These are phyloP conservation scores for Cucumis hystrix DNA, from an alignment of 306 rosid species.

Conservation along the genomic window DNA sequence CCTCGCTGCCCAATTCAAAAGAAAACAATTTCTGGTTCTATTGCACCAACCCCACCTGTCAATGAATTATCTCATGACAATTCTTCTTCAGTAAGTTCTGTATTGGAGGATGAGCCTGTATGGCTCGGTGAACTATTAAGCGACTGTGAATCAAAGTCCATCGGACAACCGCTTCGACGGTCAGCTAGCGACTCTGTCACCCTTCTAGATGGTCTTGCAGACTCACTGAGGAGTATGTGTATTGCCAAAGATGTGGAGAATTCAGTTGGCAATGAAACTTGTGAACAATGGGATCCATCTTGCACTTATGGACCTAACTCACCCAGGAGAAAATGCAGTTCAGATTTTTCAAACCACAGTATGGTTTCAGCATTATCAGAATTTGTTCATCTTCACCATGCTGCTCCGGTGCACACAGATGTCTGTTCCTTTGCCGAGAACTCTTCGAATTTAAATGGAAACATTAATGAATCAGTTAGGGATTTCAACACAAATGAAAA, in stretches of 20 bases:
- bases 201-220: constrained; percentile 20
- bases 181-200: constrained; percentile 28
- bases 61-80: constrained; percentile 5
- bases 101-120: constrained; percentile 20
- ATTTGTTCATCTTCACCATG: constrained; percentile 18
- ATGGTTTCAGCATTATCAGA: constrained; percentile 31
- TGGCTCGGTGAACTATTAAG: constrained; percentile 26
- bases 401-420: constrained; percentile 9
- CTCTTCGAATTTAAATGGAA: constrained; percentile 3
- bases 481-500: constrained; percentile 17
- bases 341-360: constrained; percentile 18
- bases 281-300: constrained; percentile 15
- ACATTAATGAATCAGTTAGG: neutral
- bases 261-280: constrained; percentile 11
- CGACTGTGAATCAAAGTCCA: constrained; percentile 11
- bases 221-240: constrained; percentile 10
- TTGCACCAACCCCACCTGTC: constrained; percentile 1
- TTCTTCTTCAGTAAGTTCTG: constrained; percentile 12
- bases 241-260: constrained; percentile 3
- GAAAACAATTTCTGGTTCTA: constrained; percentile 14
- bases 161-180: constrained; percentile 15
- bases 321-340: constrained; percentile 25
- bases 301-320: constrained; percentile 35
- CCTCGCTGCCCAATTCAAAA: constrained; percentile 34
- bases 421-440: constrained; percentile 5